These are phyloP conservation scores for Cerioporus squamosus DNA, from an alignment of 1,284 basidiomycete genomes.

Conservation along the genomic window DNA sequence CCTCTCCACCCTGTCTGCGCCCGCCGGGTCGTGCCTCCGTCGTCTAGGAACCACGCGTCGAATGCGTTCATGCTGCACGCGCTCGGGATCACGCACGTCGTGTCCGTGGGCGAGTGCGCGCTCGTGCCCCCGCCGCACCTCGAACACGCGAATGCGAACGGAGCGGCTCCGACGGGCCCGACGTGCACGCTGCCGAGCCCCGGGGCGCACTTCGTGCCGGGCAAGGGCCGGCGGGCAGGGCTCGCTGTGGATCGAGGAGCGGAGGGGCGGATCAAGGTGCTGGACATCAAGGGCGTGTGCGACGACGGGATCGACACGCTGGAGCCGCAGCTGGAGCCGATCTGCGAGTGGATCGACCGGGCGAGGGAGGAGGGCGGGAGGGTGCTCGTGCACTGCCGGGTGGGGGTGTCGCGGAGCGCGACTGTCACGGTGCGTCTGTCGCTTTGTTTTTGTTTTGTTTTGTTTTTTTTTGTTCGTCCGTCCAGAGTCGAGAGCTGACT, in stretches of 20 bases:
- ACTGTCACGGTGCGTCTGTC: conserved; percentile 85
- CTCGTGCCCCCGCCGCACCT: conserved; percentile 67
- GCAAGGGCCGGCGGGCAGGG: conserved; percentile 60
- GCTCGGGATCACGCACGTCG: conserved; percentile 97
- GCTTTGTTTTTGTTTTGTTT: too few relatives aligned
- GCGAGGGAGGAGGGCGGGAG: conserved; percentile 84
- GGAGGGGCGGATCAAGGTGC: conserved; percentile 86
- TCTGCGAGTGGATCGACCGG: conserved; percentile 93
- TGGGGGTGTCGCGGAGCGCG: conserved; percentile 92
- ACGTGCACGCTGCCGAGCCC: conserved; percentile 31
- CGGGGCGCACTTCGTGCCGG: conserved; percentile 45
- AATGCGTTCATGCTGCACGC: conserved; percentile 96
- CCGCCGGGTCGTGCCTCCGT: conserved; percentile 14
- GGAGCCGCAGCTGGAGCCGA: conserved; percentile 83
- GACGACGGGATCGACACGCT: conserved; percentile 97
- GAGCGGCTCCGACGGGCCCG: not conserved
- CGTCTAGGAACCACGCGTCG: conserved; percentile 83
- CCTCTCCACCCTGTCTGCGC: too few relatives aligned
- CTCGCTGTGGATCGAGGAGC: conserved; percentile 86
- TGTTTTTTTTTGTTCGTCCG: too few relatives aligned
- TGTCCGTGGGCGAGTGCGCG: conserved; percentile 95
- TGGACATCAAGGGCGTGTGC: conserved; percentile 88
- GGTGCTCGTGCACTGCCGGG: conserved; percentile 94
- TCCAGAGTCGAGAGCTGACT: too few relatives aligned
- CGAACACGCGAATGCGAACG: too few relatives aligned